Evolutionary conservation across 75 land plant species (phyloP).

Genomic region (Ceratopteris richardii): DNA sequence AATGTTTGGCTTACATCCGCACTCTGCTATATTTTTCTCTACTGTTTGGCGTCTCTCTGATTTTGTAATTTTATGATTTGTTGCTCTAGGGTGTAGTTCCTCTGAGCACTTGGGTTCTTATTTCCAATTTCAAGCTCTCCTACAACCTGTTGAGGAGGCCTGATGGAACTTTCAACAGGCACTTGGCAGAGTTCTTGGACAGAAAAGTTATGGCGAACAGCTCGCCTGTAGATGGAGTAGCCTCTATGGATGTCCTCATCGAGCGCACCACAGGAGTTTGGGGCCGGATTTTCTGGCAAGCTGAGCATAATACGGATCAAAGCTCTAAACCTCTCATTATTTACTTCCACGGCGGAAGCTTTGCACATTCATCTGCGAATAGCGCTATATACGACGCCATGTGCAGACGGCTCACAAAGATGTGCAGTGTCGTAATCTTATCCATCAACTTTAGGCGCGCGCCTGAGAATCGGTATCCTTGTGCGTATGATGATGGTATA

Average conservation of each 20-base stretch:
- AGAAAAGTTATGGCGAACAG: conserved; percentile 57
- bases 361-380: conserved; percentile 66
- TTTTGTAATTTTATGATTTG: too few relatives aligned
- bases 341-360: conserved; percentile 94
- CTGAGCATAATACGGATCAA: background rate
- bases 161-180: conserved; percentile 84
- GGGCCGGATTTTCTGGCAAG: conserved; percentile 48
- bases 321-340: background rate
- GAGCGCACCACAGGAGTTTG: conserved; percentile 49
- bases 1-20: too few relatives aligned
- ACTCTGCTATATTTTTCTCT: too few relatives aligned
- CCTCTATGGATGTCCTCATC: conserved; percentile 49
- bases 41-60: too few relatives aligned
- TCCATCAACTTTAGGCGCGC: conserved; percentile 87
- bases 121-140: conserved; percentile 74
- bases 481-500: conserved; percentile 80
- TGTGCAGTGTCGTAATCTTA: conserved; percentile 57
- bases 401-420: conserved; percentile 58
- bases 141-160: conserved; percentile 75
- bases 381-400: conserved; percentile 65
- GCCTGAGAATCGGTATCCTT: conserved; percentile 73
- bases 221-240: conserved; percentile 60
- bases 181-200: conserved; percentile 66
- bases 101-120: conserved; percentile 68
- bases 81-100: conserved; percentile 86